Evolutionary conservation across 345 rosid genomes (phyloP).

Genomic region (Murraya koenigii): DNA sequence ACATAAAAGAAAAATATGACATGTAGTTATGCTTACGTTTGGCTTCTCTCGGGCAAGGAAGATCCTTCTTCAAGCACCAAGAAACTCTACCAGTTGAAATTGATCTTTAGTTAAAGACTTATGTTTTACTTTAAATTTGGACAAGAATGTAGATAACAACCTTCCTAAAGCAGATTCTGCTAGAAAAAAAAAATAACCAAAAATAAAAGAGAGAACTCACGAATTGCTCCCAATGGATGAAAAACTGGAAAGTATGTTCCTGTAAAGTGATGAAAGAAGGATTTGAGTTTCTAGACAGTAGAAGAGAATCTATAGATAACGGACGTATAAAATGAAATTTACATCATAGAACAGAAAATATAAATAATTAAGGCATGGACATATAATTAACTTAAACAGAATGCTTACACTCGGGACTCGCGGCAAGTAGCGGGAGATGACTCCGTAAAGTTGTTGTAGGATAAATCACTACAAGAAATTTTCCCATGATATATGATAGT

Average conservation of each 20-base stretch:
- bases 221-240: slow-evolving; percentile 35
- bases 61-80: slow-evolving; percentile 76
- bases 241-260: slow-evolving; percentile 69
- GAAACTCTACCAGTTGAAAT: slow-evolving; percentile 25
- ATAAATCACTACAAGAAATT: slow-evolving; percentile 61
- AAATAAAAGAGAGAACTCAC: slow-evolving; percentile 41
- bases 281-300: background rate
- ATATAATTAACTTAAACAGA: background rate
- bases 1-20: background rate
- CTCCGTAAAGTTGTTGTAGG: slow-evolving; percentile 78
- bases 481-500: background rate
- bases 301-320: background rate
- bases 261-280: slow-evolving; percentile 24
- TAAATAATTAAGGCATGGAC: background rate
- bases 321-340: background rate
- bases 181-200: background rate
- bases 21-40: slow-evolving; percentile 38
- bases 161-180: background rate
- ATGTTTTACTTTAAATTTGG: background rate
- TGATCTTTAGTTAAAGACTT: background rate
- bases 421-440: slow-evolving; percentile 40
- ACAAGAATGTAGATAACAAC: background rate
- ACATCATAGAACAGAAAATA: background rate
- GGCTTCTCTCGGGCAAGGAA: slow-evolving; percentile 51
- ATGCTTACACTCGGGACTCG: slow-evolving; percentile 44